Conservation (phyloP, 2,329 filamentous ascomycete species). For the Talaromyces sp. region DNA sequence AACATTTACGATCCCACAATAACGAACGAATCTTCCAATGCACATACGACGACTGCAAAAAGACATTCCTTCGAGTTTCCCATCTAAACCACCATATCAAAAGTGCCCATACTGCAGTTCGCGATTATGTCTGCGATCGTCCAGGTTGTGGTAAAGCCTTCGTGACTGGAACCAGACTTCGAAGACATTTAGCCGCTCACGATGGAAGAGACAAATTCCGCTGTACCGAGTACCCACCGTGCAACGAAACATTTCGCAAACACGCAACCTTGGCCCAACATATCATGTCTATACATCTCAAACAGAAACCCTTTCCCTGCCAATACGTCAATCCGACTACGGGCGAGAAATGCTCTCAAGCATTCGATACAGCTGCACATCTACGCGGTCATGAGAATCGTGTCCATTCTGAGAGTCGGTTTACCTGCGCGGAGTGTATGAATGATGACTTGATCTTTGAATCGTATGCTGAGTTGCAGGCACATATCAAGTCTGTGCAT, state of each 20-base stretch:
- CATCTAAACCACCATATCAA: constrained; percentile 84
- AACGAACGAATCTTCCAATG: constrained; percentile 80
- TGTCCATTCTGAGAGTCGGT: constrained; percentile 66
- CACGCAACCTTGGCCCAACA: constrained; percentile 82
- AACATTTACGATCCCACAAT: constrained; percentile 79
- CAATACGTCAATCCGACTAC: constrained; percentile 53
- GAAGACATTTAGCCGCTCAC: constrained; percentile 74
- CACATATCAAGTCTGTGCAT: constrained; percentile 70
- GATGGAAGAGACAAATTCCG: constrained; percentile 70
- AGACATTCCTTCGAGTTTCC: constrained; percentile 80
- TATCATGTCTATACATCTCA: constrained; percentile 70
- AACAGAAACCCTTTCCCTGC: constrained; percentile 69
- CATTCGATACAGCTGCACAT: constrained; percentile 69
- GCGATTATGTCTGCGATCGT: constrained; percentile 68
- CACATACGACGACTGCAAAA: constrained; percentile 66
- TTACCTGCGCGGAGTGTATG: constrained; percentile 73
- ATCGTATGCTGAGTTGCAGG: constrained; percentile 66
- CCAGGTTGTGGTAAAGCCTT: constrained; percentile 76
- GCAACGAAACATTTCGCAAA: constrained; percentile 78
- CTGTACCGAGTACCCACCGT: constrained; percentile 67
- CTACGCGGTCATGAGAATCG: constrained; percentile 68
- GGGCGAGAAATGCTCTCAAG: constrained; percentile 58
- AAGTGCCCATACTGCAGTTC: constrained; percentile 69
- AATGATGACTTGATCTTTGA: constrained; percentile 56
- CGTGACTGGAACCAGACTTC: constrained; percentile 71